Base-by-base conservation (phyloP, 2,329 filamentous ascomycete genomes). In the Bipolaris bicolor region DNA sequence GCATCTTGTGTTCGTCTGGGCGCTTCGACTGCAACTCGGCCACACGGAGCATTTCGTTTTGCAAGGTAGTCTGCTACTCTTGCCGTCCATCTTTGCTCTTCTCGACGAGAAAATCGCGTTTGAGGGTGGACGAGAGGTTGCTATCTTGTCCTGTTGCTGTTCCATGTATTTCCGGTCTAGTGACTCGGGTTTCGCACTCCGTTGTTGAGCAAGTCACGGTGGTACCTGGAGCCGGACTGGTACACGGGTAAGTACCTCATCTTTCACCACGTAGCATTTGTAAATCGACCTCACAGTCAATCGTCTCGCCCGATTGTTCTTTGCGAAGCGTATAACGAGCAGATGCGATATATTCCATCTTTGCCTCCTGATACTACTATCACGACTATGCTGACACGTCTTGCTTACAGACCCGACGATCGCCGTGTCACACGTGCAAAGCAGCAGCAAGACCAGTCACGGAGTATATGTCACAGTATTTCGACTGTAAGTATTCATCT, bases 41-140 rank as follows among this genome's bases (percentile, higher is more conserved):
- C 66, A 49, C 65, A 58, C 52, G 61, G 69, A 74, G 66, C 67
- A 73, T 70, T 41, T 72, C 64, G 61, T 66, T 67, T 64, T 66
- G 66, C 63, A 67, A 61, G 63, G 60, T 60, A 61, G 57, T 58
- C 60, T 62, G 26, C 52, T 59, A 53, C 55, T 63, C 54, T 58
- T 61, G 58, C 55, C 51, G 7, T 63, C 52, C 51, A 56, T 51
- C 49, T 54, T 54, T 56, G 47, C 57, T 43, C 55, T 59, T 54
- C 36, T 49, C 45, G 49, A 48, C 58, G 40, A 52, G 47, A 51
- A 56, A 54, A 52, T 33, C 45, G 11, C 20, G 34, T 34, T 22
- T 29, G 36, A 39, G 47, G 26, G 26, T 26, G 31, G 36, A 39
- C n/a, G 7, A 31, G 15, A 22, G 7, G 6, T 13, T 7, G 15